Conservation (phyloP, 208 protist genomes). For the Crithidia expoeki region DNA sequence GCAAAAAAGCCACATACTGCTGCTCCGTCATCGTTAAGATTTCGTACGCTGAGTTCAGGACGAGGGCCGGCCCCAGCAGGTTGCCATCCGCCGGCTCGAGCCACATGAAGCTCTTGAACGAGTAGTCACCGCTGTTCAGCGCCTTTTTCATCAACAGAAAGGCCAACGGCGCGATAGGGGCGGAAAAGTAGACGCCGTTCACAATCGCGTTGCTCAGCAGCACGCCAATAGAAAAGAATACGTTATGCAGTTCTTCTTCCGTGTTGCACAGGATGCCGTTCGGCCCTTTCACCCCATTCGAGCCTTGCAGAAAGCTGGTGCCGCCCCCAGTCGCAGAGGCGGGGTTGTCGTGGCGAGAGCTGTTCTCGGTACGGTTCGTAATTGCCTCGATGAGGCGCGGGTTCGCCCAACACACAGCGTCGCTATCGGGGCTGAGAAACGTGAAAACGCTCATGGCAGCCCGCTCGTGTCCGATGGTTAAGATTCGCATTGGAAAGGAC, state of each 20-base stretch:
- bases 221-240: slow-evolving; percentile 53
- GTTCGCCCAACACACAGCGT: slow-evolving; percentile 52
- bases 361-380: slow-evolving; percentile 5
- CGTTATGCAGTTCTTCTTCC: slow-evolving; percentile 36
- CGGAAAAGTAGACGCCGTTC: slow-evolving; percentile 57
- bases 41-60: slow-evolving; percentile 47
- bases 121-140: slow-evolving; percentile 41
- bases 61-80: slow-evolving; percentile 42
- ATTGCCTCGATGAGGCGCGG: slow-evolving; percentile 41
- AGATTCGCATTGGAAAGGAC: slow-evolving; percentile 26
- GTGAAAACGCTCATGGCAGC: slow-evolving; percentile 49
- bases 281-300: background rate
- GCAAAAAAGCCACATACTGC: slow-evolving; percentile 46
- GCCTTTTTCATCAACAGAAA: slow-evolving; percentile 58
- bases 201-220: slow-evolving; percentile 59
- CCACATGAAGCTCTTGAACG: slow-evolving; percentile 45
- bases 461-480: slow-evolving; percentile 59
- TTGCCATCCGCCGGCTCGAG: slow-evolving; percentile 57
- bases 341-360: background rate
- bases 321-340: background rate
- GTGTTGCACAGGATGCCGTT: slow-evolving; percentile 35
- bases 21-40: slow-evolving; percentile 50
- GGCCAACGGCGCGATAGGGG: slow-evolving; percentile 50
- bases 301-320: background rate
- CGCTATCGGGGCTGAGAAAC: slow-evolving; percentile 27